A percentile compares a stretch with the other conserved stretches of the same genome.
Conservation (phyloP, 2,329 filamentous ascomycete species). For the Aspergillus sp. region DNA sequence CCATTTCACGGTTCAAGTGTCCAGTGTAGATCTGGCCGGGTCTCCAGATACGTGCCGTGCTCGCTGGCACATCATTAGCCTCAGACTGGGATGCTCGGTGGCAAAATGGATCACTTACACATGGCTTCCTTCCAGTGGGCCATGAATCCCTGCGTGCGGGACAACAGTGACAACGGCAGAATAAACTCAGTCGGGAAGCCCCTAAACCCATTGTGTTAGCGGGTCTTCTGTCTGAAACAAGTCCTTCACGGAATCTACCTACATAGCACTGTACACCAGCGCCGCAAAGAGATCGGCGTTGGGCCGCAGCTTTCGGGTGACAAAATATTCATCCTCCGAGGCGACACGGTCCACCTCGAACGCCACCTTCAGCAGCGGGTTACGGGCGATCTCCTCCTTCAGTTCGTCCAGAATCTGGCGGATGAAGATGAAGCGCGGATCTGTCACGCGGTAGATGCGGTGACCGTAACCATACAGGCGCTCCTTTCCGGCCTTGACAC, state of each 20-base stretch:
- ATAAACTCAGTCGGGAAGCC: constrained; percentile 14
- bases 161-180: constrained; percentile 1
- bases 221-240: not conserved
- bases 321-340: constrained; percentile 41
- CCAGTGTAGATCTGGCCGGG: constrained; percentile 2
- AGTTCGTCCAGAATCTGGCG: constrained; percentile 36
- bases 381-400: constrained; percentile 18
- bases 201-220: not conserved
- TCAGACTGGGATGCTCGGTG: not conserved
- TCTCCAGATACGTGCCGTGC: not conserved
- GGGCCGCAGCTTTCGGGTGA: constrained; percentile 36
- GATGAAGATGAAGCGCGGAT: constrained; percentile 56
- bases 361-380: constrained; percentile 42
- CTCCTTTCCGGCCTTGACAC: constrained; percentile 54
- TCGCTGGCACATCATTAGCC: not conserved
- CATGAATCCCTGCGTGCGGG: constrained; percentile 10
- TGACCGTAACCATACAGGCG: constrained; percentile 60
- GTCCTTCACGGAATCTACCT: constrained; percentile 5
- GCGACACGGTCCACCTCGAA: constrained; percentile 43
- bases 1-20: not conserved
- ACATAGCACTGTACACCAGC: constrained; percentile 43
- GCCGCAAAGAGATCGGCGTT: constrained; percentile 45
- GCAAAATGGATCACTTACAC: constrained; percentile 27
- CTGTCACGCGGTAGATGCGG: constrained; percentile 50
- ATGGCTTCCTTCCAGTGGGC: constrained; percentile 17